Conservation (phyloP, 148 eudicot species). For the Vaccinium macrocarpon region DNA sequence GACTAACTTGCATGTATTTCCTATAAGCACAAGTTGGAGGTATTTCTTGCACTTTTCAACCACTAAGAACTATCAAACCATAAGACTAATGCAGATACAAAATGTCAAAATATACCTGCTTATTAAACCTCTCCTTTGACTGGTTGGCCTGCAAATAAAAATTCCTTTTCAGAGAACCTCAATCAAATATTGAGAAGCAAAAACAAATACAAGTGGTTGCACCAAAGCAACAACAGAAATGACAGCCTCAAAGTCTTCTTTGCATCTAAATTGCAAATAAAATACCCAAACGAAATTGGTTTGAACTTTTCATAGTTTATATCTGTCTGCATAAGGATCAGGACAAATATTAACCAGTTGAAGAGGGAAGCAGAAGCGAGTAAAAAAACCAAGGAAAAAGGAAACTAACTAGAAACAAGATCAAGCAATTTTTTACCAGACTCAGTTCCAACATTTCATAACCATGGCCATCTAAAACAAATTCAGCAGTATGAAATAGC, state of each 20-base stretch:
- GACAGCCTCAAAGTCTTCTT: not conserved
- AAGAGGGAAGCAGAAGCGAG: not conserved
- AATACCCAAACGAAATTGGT: not conserved
- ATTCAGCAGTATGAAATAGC: not conserved
- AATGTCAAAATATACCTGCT: conserved; percentile 18
- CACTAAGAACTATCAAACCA: not conserved
- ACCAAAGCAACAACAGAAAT: not conserved
- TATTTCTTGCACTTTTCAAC: not conserved
- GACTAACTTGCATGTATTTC: not conserved
- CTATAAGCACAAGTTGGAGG: not conserved
- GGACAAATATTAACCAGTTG: not conserved
- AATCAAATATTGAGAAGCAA: not conserved
- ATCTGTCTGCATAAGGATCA: too few species aligned
- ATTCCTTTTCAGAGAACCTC: not conserved
- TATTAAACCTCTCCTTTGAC: conserved; percentile 22
- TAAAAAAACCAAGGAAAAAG: not conserved
- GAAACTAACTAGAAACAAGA: not conserved
- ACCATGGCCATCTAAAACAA: not conserved
- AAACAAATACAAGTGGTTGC: not conserved
- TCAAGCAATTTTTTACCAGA: conserved; percentile 1
- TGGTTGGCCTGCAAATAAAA: conserved; percentile 21
- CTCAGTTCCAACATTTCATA: not conserved
- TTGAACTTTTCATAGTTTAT: not conserved
- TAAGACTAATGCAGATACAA: not conserved
- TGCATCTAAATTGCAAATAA: not conserved